Evolutionary conservation across 306 rosid genomes (phyloP).

Genomic region (Cyamopsis tetragonoloba): DNA sequence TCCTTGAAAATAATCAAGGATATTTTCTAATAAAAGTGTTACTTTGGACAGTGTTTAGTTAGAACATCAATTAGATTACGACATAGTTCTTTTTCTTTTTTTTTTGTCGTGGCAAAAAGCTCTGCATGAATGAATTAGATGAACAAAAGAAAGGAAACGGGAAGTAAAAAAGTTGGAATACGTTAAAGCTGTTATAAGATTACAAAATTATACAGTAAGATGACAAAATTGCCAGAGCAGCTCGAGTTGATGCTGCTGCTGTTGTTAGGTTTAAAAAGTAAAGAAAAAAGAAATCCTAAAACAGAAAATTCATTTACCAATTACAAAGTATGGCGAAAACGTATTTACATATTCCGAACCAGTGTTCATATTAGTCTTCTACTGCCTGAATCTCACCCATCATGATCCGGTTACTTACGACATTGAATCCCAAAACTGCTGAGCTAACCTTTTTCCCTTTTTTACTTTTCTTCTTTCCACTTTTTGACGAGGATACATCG

Average conservation of each 20-base stretch:
- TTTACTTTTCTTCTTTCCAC: slow-evolving; percentile 87
- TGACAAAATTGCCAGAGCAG: slow-evolving; percentile 63
- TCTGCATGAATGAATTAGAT: no score
- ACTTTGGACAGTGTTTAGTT: no score
- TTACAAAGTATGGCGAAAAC: slow-evolving; percentile 54
- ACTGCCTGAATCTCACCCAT: slow-evolving; percentile 88
- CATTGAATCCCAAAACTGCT: slow-evolving; percentile 84
- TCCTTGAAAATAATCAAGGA: no score
- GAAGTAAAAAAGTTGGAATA: no score
- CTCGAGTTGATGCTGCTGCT: slow-evolving; percentile 46
- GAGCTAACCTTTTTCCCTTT: slow-evolving; percentile 89
- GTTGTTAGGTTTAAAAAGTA: slow-evolving; percentile 29
- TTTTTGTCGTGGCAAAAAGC: no score
- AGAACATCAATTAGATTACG: no score
- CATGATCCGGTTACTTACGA: slow-evolving; percentile 95
- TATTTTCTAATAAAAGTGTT: no score
- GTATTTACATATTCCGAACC: slow-evolving; percentile 53
- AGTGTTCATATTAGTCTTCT: slow-evolving; percentile 54
- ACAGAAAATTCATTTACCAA: slow-evolving; percentile 46
- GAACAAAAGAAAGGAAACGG: no score
- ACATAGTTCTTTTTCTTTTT: no score
- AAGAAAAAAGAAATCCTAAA: slow-evolving; percentile 31
- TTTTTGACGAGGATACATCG: slow-evolving; percentile 59
- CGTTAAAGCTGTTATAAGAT: no score
- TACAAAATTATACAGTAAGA: no score